A percentile compares a stretch with the other conserved stretches of the same genome.
phyloP scores from a whole-genome alignment of 2,329 filamentous ascomycete species.

The Claviceps pusilla region DNA sequence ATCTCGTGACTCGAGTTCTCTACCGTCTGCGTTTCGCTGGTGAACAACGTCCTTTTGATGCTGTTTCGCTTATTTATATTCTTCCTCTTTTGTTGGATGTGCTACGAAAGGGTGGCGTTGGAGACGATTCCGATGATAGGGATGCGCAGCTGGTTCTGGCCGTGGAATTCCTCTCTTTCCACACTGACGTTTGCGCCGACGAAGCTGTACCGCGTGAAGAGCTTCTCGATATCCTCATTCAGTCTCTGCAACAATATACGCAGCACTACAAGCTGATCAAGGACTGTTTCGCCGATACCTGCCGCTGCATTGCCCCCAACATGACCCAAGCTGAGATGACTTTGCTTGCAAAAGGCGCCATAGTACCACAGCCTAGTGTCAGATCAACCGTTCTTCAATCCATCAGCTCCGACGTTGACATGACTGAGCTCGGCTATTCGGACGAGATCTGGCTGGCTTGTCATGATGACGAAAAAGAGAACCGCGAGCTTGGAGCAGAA shows the following conservation, averaged over 20 bases:
- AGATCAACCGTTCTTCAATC: constrained; percentile 75
- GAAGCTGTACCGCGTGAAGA: constrained; percentile 60
- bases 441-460: constrained; percentile 88
- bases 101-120: constrained; percentile 65
- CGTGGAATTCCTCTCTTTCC: constrained; percentile 76
- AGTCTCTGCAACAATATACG: constrained; percentile 73
- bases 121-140: constrained; percentile 55
- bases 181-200: constrained; percentile 67
- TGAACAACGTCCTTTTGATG: constrained; percentile 88
- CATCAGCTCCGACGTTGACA: constrained; percentile 80
- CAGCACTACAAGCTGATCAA: constrained; percentile 93
- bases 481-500: constrained; percentile 63
- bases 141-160: constrained; percentile 84
- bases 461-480: constrained; percentile 82
- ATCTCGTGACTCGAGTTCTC: constrained; percentile 72
- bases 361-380: constrained; percentile 66
- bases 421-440: constrained; percentile 73
- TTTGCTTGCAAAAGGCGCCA: constrained; percentile 61
- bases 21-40: constrained; percentile 82
- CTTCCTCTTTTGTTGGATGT: constrained; percentile 69
- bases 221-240: constrained; percentile 56
- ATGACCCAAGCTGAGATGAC: constrained; percentile 58
- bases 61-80: constrained; percentile 73
- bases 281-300: constrained; percentile 78
- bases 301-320: constrained; percentile 69